Evolutionary conservation across 345 rosid species (phyloP).

Genomic region (Eutrema japonicum): DNA sequence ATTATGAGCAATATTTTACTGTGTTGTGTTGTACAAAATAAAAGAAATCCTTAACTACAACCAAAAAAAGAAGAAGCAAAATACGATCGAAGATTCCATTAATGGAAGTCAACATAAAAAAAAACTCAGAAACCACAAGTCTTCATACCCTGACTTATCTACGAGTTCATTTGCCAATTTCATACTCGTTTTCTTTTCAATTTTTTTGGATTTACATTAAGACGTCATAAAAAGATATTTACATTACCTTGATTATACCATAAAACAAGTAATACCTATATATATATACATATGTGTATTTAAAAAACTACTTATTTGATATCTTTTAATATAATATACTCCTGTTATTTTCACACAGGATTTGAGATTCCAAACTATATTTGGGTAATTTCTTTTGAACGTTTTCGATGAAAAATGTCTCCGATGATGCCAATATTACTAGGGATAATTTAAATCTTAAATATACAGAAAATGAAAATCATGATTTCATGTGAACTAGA

Average conservation of each 20-base stretch:
- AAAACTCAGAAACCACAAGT: slow-evolving; percentile 26
- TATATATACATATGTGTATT: too few relatives aligned
- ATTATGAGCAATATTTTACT: slow-evolving; percentile 15
- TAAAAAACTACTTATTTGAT: too few relatives aligned
- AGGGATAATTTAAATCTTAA: neutral
- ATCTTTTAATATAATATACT: too few relatives aligned
- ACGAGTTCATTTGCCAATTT: slow-evolving; percentile 25
- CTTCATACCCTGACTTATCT: slow-evolving; percentile 18
- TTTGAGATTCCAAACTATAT: neutral
- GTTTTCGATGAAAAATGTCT: neutral
- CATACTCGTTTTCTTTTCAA: slow-evolving; percentile 22
- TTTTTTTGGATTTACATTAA: slow-evolving; percentile 8
- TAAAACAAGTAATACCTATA: too few relatives aligned
- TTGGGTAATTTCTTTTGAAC: neutral
- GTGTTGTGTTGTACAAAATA: neutral
- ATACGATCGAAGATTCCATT: slow-evolving; percentile 2
- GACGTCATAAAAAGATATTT: neutral
- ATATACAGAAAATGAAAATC: neutral
- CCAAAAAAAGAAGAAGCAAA: neutral
- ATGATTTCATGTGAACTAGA: slow-evolving; percentile 18
- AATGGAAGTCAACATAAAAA: slow-evolving; percentile 28
- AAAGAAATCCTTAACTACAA: neutral
- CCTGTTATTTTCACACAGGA: neutral
- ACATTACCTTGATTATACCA: neutral
- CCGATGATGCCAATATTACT: neutral